phyloP scores from a whole-genome alignment of 257 asterid genomes.

The Asclepias syriaca region DNA sequence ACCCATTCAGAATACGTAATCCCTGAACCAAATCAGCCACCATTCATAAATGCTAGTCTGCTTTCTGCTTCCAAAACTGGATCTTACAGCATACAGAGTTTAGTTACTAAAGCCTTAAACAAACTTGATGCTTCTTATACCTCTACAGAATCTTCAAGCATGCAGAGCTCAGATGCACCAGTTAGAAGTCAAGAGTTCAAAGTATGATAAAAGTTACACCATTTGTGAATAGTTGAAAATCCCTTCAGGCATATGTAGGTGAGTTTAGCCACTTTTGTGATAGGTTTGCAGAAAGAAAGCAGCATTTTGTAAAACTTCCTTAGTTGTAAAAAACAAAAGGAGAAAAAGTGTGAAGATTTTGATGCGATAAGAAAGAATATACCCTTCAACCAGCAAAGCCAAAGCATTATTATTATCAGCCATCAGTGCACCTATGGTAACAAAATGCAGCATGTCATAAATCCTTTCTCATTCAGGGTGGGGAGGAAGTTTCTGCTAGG shows the following conservation, averaged over 20 bases:
- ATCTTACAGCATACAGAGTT: conserved; percentile 48
- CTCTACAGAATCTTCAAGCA: conserved; percentile 51
- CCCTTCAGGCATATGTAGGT: background rate
- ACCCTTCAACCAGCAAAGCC: too few relatives aligned
- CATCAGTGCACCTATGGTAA: background rate
- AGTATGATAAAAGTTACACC: background rate
- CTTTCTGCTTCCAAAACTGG: conserved; percentile 36
- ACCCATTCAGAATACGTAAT: conserved; percentile 39
- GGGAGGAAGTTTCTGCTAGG: background rate
- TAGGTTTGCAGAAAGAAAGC: conserved; percentile 1
- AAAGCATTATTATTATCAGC: background rate
- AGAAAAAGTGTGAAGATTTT: background rate
- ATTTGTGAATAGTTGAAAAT: conserved; percentile 4
- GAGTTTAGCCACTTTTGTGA: background rate
- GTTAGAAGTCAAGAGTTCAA: conserved; percentile 26
- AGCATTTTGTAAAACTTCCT: conserved; percentile 5
- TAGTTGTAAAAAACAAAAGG: background rate
- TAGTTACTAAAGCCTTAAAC: conserved; percentile 26
- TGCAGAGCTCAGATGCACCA: conserved; percentile 52
- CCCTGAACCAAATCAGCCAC: conserved; percentile 47
- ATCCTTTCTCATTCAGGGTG: background rate
- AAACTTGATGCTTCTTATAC: conserved; percentile 35
- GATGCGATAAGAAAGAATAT: background rate
- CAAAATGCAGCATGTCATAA: background rate
- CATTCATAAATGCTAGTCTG: conserved; percentile 43